These are phyloP conservation scores for Extremus antarcticus DNA, from an alignment of 495 filamentous ascomycete genomes.

Conservation along the genomic window DNA sequence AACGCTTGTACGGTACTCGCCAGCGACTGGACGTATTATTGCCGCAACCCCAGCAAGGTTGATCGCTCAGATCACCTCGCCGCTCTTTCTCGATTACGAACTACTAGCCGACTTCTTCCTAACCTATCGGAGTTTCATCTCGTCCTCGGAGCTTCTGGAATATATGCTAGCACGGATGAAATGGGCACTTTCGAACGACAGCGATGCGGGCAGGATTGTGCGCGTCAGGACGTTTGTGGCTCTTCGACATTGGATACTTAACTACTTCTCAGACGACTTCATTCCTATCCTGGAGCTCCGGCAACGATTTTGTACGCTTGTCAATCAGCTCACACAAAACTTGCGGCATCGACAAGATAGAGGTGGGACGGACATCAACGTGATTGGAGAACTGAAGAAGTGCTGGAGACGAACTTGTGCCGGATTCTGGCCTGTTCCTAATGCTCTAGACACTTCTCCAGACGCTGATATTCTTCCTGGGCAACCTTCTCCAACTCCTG, in stretches of 20 bases:
- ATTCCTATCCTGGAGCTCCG: conserved; percentile 71
- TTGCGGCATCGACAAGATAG: conserved; percentile 44
- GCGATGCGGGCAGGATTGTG: conserved; percentile 83
- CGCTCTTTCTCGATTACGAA: conserved; percentile 93
- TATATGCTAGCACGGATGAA: conserved; percentile 74
- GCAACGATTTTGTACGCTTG: conserved; percentile 63
- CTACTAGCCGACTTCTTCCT: conserved; percentile 97
- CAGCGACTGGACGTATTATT: conserved; percentile 58
- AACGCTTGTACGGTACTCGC: conserved; percentile 73
- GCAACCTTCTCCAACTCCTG: conserved; percentile 28
- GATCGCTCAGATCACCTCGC: conserved; percentile 95
- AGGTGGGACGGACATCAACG: conserved; percentile 71
- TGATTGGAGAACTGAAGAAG: conserved; percentile 86
- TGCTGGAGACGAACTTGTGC: conserved; percentile 91
- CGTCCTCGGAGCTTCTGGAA: conserved; percentile 60
- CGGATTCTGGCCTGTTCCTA: conserved; percentile 64
- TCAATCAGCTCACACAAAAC: conserved; percentile 66
- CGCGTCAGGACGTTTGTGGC: conserved; percentile 93
- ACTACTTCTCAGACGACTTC: conserved; percentile 96
- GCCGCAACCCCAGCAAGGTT: conserved; percentile 87
- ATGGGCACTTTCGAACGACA: conserved; percentile 72
- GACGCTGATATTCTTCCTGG: conserved; percentile 69
- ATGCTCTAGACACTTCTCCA: conserved; percentile 36
- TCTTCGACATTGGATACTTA: conserved; percentile 93
- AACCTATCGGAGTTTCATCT: conserved; percentile 79